These are phyloP conservation scores for Hanseniaspora guilliermondii DNA, from an alignment of 805 yeast species.

Conservation along the genomic window DNA sequence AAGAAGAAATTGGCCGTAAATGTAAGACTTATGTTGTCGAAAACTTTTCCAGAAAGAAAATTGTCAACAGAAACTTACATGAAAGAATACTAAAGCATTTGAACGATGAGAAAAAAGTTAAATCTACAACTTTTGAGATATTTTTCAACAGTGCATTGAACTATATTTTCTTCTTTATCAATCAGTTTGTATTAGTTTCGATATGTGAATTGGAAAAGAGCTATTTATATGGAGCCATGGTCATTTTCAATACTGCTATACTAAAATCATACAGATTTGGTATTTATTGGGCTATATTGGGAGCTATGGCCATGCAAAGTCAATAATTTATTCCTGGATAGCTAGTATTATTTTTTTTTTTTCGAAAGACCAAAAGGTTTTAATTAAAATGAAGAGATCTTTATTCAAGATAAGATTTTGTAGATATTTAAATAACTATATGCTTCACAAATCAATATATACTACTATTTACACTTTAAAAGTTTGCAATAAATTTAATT, in stretches of 20 bases:
- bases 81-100: constrained; percentile 25
- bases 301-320: background rate
- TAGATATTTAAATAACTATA: no score
- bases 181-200: background rate
- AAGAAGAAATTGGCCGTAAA: constrained; percentile 18
- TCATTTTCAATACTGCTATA: background rate
- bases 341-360: no score
- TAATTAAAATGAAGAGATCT: no score
- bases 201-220: background rate
- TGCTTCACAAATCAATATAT: no score
- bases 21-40: constrained; percentile 26
- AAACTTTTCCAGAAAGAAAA: constrained; percentile 30
- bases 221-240: constrained; percentile 11
- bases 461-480: no score
- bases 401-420: no score
- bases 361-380: no score
- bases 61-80: constrained; percentile 30
- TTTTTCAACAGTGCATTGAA: background rate
- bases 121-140: constrained; percentile 7
- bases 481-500: no score
- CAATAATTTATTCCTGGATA: no score
- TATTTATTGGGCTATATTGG: constrained; percentile 9
- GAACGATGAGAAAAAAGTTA: constrained; percentile 19
- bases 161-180: constrained; percentile 1
- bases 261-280: constrained; percentile 12